These are phyloP conservation scores for Cytospora leucostoma DNA, from an alignment of 2,329 filamentous ascomycete genomes.

Conservation along the genomic window DNA sequence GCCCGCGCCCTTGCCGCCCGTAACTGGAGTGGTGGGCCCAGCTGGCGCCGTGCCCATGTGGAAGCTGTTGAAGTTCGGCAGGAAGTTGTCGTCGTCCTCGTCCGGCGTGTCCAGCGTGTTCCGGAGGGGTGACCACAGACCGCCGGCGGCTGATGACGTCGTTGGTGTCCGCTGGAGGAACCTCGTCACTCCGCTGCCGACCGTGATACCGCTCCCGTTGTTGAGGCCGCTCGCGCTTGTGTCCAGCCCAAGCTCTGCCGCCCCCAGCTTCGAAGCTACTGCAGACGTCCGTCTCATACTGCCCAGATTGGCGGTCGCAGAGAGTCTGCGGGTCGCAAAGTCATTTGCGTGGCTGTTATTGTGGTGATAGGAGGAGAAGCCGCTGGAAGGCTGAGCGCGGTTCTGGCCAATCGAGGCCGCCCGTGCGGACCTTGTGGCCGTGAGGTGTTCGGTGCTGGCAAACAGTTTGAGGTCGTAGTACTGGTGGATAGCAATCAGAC, in stretches of 20 bases:
- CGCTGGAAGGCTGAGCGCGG: constrained; percentile 44
- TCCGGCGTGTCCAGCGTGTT: constrained; percentile 38
- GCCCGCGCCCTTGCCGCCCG: constrained; percentile 2
- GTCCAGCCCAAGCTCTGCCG: constrained; percentile 20
- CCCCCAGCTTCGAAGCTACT: constrained; percentile 18
- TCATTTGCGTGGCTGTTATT: constrained; percentile 26
- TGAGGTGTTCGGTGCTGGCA: constrained; percentile 75
- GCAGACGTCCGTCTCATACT: constrained; percentile 38
- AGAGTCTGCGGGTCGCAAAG: constrained; percentile 46
- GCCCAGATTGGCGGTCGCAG: constrained; percentile 45
- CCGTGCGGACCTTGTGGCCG: constrained; percentile 37
- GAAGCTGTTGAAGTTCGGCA: constrained; percentile 51
- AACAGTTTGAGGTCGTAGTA: constrained; percentile 74
- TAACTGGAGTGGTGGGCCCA: constrained; percentile 19
- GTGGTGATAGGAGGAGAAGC: constrained; percentile 39
- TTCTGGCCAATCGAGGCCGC: constrained; percentile 35
- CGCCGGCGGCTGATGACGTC: neutral
- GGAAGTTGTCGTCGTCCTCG: constrained; percentile 53
- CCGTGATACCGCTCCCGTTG: constrained; percentile 41
- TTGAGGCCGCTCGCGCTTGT: constrained; percentile 33
- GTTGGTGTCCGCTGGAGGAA: constrained; percentile 32
- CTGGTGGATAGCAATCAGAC: constrained; percentile 53
- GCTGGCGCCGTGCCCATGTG: constrained; percentile 1
- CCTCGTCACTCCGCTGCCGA: constrained; percentile 42
- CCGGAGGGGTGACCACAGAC: constrained; percentile 49